A percentile compares a stretch with the other conserved stretches of the same genome.
Conservation (phyloP, 306 rosid species). For the Begonia fuchsioides region DNA sequence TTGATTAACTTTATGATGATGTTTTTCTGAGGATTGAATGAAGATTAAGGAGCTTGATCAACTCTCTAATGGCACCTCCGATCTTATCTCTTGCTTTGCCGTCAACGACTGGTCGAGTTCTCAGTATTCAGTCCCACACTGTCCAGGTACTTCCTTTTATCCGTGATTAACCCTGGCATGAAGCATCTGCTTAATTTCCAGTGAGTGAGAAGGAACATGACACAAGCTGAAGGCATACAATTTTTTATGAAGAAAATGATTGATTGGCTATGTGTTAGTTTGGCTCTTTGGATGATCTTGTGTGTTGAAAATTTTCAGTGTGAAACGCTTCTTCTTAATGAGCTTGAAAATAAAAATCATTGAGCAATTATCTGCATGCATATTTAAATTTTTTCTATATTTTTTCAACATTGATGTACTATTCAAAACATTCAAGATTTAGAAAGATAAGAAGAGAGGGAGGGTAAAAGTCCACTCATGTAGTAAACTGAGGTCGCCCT, state of each 20-base stretch:
- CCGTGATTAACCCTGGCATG: background rate
- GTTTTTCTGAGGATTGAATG: background rate
- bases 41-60: background rate
- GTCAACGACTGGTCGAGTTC: slow-evolving; percentile 61
- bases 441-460: too few relatives aligned
- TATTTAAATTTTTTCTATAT: too few relatives aligned
- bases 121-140: slow-evolving; percentile 74
- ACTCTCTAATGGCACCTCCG: slow-evolving; percentile 50
- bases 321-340: too few relatives aligned
- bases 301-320: too few relatives aligned
- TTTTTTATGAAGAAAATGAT: background rate
- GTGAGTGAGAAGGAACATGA: background rate
- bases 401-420: too few relatives aligned
- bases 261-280: too few relatives aligned
- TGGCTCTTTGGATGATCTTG: too few relatives aligned
- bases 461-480: too few relatives aligned
- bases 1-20: background rate
- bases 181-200: slow-evolving; percentile 7
- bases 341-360: too few relatives aligned
- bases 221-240: background rate
- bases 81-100: slow-evolving; percentile 58
- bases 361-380: too few relatives aligned
- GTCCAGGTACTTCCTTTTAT: slow-evolving; percentile 41
- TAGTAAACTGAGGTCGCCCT: too few relatives aligned
- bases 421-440: too few relatives aligned